Evolutionary conservation across 352 stramenopile genomes (phyloP), one percentile per base, ranked within the genome.

Genomic region (Pythium apleroticum): DNA sequence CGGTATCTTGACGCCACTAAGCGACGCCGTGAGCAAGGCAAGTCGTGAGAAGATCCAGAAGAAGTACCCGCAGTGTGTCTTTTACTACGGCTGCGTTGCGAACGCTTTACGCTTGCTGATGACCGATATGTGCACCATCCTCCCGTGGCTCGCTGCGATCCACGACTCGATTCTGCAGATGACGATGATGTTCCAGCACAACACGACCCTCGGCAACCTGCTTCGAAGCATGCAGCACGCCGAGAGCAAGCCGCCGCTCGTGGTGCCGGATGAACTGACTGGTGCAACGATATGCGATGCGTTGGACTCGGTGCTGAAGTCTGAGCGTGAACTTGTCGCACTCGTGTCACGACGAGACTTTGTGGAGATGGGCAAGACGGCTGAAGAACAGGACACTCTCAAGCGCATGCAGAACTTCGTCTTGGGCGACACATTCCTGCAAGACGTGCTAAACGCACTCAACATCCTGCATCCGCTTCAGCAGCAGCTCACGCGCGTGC

Each of bases 371-470:
- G 74, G 52, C 31, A 71, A 66, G 2, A 61, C 68, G 4, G 12
- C 43, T 0, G 64, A 67, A 33, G 73, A 89, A 35, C 75, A 85
- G n/a, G 73, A 77, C 35, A 76, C 73, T 19, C 66, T 79, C 27
- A 79, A 76, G 52, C 71, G 77, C 1, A 72, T 89, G 9, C 82
- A 89, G 66, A 78, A 89, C 54, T 91, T 91, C 52, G 75, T 91
- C 15, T 56, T 91, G 10, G 71, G 80, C 4, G 82, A 91, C 37
- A 77, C 71, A 0, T 91, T 89, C 61, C 60, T 85, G 5, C 73
- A 84, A 49, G 78, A 91, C 43, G 54, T 88, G 27, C 49, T 71
- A 15, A 87, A 88, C 57, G 72, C 82, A n/a, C 65, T 84, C 30
- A 81, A 73, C 50, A 72, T 89, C 15, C 52, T 91, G 17, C 74